phyloP scores from a whole-genome alignment of 2,329 filamentous ascomycete genomes.

The Alternaria infectoria region DNA sequence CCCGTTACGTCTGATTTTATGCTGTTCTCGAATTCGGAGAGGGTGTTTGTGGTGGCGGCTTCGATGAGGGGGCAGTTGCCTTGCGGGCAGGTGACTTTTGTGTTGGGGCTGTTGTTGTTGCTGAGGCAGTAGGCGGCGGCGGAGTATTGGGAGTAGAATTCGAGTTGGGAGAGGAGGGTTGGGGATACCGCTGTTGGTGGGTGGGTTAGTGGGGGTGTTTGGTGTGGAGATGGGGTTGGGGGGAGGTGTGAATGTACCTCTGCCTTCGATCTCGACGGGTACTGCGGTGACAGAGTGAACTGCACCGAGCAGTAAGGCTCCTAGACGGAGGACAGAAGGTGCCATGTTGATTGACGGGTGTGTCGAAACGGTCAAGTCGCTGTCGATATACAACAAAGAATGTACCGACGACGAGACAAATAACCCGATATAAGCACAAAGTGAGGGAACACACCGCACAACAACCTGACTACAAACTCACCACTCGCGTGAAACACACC shows the following conservation, averaged over 20 bases:
- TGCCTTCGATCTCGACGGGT: constrained; percentile 33
- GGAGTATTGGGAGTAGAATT: constrained; percentile 59
- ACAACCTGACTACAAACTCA: background rate
- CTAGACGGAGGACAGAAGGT: constrained; percentile 21
- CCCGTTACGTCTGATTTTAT: constrained; percentile 53
- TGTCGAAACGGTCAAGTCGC: background rate
- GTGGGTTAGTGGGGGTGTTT: background rate
- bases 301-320: constrained; percentile 27
- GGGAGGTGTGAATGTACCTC: constrained; percentile 29
- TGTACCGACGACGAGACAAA: background rate
- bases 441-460: background rate
- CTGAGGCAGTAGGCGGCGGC: constrained; percentile 60
- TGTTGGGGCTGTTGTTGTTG: constrained; percentile 55
- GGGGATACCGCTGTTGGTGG: constrained; percentile 44
- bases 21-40: constrained; percentile 57
- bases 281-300: constrained; percentile 30
- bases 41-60: constrained; percentile 52
- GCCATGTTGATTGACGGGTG: constrained; percentile 11
- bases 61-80: constrained; percentile 59
- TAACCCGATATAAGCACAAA: background rate
- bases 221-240: background rate
- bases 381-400: background rate
- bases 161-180: constrained; percentile 50
- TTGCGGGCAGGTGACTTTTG: constrained; percentile 52
- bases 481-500: background rate